A percentile compares a stretch with the other conserved stretches of the same genome.
Evolutionary conservation across 2,329 filamentous ascomycete species (phyloP).

Genomic region (Colletotrichum musicola): DNA sequence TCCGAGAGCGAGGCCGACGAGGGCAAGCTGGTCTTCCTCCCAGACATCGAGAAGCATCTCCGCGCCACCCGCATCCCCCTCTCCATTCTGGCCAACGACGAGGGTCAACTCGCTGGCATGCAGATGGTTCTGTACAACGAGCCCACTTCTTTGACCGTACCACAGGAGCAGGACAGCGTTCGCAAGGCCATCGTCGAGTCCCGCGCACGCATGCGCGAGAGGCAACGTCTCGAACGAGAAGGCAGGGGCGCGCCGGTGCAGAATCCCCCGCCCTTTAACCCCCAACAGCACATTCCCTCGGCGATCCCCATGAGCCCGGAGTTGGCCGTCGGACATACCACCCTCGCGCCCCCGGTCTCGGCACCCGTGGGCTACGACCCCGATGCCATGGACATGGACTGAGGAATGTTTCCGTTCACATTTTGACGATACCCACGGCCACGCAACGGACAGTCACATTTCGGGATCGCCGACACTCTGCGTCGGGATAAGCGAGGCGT

Average conservation of each 20-base stretch:
- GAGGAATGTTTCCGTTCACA: constrained; percentile 31
- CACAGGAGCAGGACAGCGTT: constrained; percentile 81
- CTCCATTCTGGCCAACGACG: constrained; percentile 70
- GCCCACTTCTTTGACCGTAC: constrained; percentile 80
- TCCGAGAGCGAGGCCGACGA: constrained; percentile 69
- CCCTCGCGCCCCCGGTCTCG: constrained; percentile 29
- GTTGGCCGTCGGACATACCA: constrained; percentile 8
- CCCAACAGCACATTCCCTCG: constrained; percentile 25
- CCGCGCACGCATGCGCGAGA: constrained; percentile 74
- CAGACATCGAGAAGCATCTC: constrained; percentile 87
- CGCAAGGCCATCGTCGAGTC: constrained; percentile 87
- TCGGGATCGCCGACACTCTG: not conserved
- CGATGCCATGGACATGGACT: constrained; percentile 78
- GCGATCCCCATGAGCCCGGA: not conserved
- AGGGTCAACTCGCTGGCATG: constrained; percentile 70
- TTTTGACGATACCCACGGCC: constrained; percentile 22
- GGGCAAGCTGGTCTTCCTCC: constrained; percentile 80
- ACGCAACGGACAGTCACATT: not conserved
- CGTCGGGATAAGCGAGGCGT: constrained; percentile 17
- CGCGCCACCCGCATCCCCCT: constrained; percentile 76
- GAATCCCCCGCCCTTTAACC: constrained; percentile 37
- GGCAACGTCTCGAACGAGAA: constrained; percentile 54
- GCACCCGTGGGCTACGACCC: constrained; percentile 55
- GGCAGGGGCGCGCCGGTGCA: constrained; percentile 35
- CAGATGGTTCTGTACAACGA: constrained; percentile 88